These are phyloP conservation scores for Juglanconis oblonga DNA, from an alignment of 2,329 filamentous ascomycete genomes.

Conservation along the genomic window DNA sequence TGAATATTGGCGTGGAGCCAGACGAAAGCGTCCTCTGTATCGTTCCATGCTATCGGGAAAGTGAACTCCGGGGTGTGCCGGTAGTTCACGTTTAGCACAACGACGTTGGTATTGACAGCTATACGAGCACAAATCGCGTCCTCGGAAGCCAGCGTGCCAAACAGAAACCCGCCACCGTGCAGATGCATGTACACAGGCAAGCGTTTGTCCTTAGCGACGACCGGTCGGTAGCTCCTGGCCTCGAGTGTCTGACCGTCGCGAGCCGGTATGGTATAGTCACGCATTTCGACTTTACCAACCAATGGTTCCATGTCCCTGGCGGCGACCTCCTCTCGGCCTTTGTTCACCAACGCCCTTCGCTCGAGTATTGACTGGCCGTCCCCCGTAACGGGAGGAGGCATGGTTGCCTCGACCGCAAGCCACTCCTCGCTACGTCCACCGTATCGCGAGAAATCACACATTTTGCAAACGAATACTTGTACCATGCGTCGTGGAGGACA, in stretches of 20 bases:
- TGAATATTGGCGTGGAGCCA: slow-evolving; percentile 49
- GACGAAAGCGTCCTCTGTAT: slow-evolving; percentile 50
- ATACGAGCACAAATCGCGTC: slow-evolving; percentile 49
- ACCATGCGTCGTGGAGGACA: too few species aligned
- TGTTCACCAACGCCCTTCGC: not conserved
- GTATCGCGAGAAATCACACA: slow-evolving; percentile 3
- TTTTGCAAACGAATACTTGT: not conserved
- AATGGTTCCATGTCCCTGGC: slow-evolving; percentile 15
- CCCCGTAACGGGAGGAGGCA: not conserved
- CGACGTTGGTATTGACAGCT: slow-evolving; percentile 36
- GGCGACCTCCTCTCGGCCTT: not conserved
- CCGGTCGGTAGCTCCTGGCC: slow-evolving; percentile 45
- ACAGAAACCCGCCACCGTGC: slow-evolving; percentile 55
- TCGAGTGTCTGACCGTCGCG: slow-evolving; percentile 43
- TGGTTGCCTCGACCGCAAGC: slow-evolving; percentile 3
- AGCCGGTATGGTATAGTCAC: slow-evolving; percentile 36
- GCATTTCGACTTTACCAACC: slow-evolving; percentile 27
- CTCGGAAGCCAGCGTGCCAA: slow-evolving; percentile 52
- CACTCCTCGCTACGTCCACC: not conserved
- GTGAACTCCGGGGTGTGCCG: slow-evolving; percentile 53
- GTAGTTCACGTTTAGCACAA: slow-evolving; percentile 56
- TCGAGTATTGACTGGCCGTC: slow-evolving; percentile 1
- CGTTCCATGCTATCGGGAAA: slow-evolving; percentile 52
- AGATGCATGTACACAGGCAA: slow-evolving; percentile 51
- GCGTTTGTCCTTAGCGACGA: slow-evolving; percentile 26